A percentile compares a stretch with the other conserved stretches of the same genome.
Evolutionary conservation across 116 monocot species (phyloP).

Genomic region (Dioscorea cayenensis): DNA sequence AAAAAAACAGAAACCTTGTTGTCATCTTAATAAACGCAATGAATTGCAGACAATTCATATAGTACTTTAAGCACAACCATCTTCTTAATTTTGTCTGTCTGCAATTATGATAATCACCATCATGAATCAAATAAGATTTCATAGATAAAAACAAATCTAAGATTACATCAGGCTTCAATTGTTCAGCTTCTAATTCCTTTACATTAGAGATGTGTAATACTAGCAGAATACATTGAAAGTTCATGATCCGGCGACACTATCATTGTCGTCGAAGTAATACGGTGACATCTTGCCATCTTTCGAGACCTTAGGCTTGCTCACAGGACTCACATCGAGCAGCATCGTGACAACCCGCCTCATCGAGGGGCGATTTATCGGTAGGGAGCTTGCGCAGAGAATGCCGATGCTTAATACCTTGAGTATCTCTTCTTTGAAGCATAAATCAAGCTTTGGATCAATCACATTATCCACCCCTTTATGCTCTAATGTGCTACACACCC

Average conservation of each 20-base stretch:
- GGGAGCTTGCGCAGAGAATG: slow-evolving; percentile 39
- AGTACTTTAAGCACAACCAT: too few species aligned
- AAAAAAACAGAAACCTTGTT: too few species aligned
- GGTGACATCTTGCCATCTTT: slow-evolving; percentile 29
- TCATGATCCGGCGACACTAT: neutral
- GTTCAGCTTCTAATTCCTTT: neutral
- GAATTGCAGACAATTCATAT: too few species aligned
- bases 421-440: slow-evolving; percentile 32
- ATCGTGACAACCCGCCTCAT: slow-evolving; percentile 59
- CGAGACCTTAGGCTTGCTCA: slow-evolving; percentile 12
- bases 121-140: too few species aligned
- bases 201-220: too few species aligned
- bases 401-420: slow-evolving; percentile 43
- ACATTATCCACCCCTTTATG: slow-evolving; percentile 45
- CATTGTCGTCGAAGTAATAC: slow-evolving; percentile 28
- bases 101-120: too few species aligned
- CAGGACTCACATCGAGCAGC: slow-evolving; percentile 31
- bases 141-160: too few species aligned
- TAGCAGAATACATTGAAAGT: too few species aligned
- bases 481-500: slow-evolving; percentile 36
- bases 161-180: too few species aligned
- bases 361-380: slow-evolving; percentile 65
- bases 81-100: too few species aligned
- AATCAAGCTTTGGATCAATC: slow-evolving; percentile 41
- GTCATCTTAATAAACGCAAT: too few species aligned